These are phyloP conservation scores for Capsicum chinense DNA, from an alignment of 257 asterid species.

Conservation along the genomic window DNA sequence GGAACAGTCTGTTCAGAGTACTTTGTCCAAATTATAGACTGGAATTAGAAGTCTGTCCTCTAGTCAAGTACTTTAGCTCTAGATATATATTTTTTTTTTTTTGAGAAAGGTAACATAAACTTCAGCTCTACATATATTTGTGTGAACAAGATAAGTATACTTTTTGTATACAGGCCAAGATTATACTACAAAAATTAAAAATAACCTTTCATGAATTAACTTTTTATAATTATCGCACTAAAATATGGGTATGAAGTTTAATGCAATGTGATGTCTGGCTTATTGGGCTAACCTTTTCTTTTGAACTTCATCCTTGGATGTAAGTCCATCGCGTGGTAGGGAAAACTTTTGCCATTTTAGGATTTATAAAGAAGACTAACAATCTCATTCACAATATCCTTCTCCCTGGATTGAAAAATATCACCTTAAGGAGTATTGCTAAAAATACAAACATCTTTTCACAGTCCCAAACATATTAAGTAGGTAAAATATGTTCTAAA, in stretches of 20 bases:
- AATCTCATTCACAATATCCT: background rate
- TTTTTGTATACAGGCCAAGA: background rate
- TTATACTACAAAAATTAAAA: background rate
- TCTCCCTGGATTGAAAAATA: conserved; percentile 23
- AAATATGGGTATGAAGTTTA: background rate
- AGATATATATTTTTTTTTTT: background rate
- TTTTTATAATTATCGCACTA: conserved; percentile 17
- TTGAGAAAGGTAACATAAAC: background rate
- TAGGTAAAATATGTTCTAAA: background rate
- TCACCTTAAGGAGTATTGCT: background rate
- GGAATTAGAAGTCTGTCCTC: conserved; percentile 19
- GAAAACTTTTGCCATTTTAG: background rate
- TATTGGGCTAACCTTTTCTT: background rate
- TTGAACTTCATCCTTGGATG: background rate
- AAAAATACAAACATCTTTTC: background rate
- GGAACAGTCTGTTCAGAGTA: conserved; percentile 3
- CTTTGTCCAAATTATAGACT: background rate
- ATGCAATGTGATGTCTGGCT: background rate
- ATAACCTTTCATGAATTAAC: conserved; percentile 1
- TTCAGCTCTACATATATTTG: conserved; percentile 1
- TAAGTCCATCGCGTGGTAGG: conserved; percentile 7
- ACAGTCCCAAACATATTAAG: background rate
- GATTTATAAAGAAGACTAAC: conserved; percentile 20
- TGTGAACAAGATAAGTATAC: background rate
- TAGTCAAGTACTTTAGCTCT: conserved; percentile 13